Base-by-base conservation (phyloP, 176 grass and related monocot genomes). In the Rhynchospora pubera region DNA sequence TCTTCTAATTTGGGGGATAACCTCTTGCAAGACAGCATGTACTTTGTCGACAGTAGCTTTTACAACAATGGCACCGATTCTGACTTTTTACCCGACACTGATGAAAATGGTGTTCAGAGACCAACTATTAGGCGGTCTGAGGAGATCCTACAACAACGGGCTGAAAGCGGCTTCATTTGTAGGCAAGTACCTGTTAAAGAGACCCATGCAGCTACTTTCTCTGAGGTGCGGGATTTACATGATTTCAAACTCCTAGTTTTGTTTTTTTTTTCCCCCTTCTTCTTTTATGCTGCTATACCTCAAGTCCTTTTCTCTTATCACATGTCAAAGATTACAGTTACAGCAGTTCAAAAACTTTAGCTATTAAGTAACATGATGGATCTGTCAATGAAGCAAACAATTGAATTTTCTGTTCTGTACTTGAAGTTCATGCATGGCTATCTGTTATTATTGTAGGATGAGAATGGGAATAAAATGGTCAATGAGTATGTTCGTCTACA, bases 401-500 rank as follows among this genome's bases (percentile, higher is more conserved):
- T 70, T 11, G 7, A 64, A 84, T 81, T 52, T 79, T 55, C 2
- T 42, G 52, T 66, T 45, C n/a, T n/a, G 19, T 68, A 53, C 28
- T 79, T 76, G 53, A 51, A 57, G 16, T 42, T 22, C 26, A 56
- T 78, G 18, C 63, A 57, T 7, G 12, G 80, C 5, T 77, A 43
- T 46, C 47, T 86, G 86, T 52, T 61, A 42, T 77, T 81, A 44
- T 28, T 60, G 79, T 80, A 97, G 94, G 94, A 94, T 56, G 86
- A 93, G 78, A 87, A 86, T 87, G 88, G 90, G 65, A 89, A 79
- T 52, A 94, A 97, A 77, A 90, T 97, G 89, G 63, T 97, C 18
- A 92, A 97, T 63, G 86, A 97, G 81, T 97, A 97, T 87, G 83
- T 90, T 68, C 94, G 91, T 23, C 11, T 87, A 61, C 86, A 88